Evolutionary conservation across 352 stramenopile species (phyloP), one percentile per base, ranked within the genome.

Genomic region (Globisporangium ultimum): DNA sequence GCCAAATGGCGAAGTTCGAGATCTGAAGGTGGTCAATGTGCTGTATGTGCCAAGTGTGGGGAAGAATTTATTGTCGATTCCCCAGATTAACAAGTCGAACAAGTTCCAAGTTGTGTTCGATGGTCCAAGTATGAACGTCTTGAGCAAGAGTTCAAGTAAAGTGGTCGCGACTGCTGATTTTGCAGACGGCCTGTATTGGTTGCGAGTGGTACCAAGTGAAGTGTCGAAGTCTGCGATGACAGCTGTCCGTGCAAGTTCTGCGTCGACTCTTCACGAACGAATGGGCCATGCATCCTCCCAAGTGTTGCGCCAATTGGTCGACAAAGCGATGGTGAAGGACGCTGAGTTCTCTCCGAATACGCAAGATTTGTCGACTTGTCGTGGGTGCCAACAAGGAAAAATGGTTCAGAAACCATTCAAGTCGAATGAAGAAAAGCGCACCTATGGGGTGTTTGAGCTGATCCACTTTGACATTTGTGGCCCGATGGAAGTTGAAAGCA

Each of bases 331-430:
- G 56, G 18, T 60, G 2, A 64, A 53, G 36, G 55, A 51, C 12
- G 55, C 48, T 20, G 60, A 60, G 15, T 13, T 43, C n/a, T 48
- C 45, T 21, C 3, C 43, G 3, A 56, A 21, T n/a, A 60, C 62
- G 32, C 54, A n/a, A 4, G 21, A 36, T n/a, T 28, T 50, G 3
- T 48, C 36, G 2, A 7, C 21, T 11, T 68, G 55, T 38, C 55
- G 57, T 5, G 57, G 57, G 1, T 60, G 57, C 24, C 56, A 69
- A 34, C 57, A 69, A 61, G 62, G 57, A 1, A 68, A 68, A 14
- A 68, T 64, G 62, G 62, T 61, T 7, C 62, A 68, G 40, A 68
- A 64, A 12, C 56, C 50, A 5, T 64, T 57, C 46, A 38, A 50
- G 32, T 60, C 55, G 38, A 60, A 60, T 45, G 32, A 0, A 8